A percentile compares a stretch with the other conserved stretches of the same genome.
phyloP scores from a whole-genome alignment of 345 rosid species.

The Excoecaria cochinchinensis region DNA sequence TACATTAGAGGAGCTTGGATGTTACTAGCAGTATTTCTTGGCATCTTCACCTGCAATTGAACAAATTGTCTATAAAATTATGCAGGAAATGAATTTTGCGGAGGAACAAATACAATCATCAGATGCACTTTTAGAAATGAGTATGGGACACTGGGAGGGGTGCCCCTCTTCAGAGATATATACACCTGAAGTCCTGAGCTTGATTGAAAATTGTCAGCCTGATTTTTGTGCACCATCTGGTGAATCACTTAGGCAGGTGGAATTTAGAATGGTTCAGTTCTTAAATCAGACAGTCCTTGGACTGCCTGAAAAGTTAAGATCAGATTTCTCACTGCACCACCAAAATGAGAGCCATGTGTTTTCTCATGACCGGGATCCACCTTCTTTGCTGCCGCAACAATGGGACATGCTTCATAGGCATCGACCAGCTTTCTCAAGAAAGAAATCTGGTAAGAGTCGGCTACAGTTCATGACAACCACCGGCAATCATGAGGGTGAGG shows the following conservation, averaged over 20 bases:
- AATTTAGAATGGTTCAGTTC: constrained; percentile 87
- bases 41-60: constrained; percentile 3
- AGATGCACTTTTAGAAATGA: constrained; percentile 74
- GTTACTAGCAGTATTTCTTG: not conserved
- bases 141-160: constrained; percentile 87
- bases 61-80: constrained; percentile 21
- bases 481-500: constrained; percentile 67
- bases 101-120: constrained; percentile 66
- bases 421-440: constrained; percentile 54
- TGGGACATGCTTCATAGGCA: constrained; percentile 72
- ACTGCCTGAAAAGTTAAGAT: constrained; percentile 62
- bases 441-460: constrained; percentile 92
- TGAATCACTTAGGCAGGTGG: constrained; percentile 91
- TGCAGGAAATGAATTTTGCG: constrained; percentile 79
- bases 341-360: constrained; percentile 50
- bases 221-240: constrained; percentile 90
- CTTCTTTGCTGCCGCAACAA: constrained; percentile 44
- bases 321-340: constrained; percentile 46
- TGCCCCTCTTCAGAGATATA: constrained; percentile 58
- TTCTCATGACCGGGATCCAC: constrained; percentile 53
- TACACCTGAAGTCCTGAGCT: constrained; percentile 54
- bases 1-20: constrained; percentile 9
- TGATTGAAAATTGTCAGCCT: constrained; percentile 75
- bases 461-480: constrained; percentile 68
- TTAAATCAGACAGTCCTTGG: constrained; percentile 58